phyloP scores from a whole-genome alignment of 1,139 yeast genomes.

The Arxiozyma heterogenica region DNA sequence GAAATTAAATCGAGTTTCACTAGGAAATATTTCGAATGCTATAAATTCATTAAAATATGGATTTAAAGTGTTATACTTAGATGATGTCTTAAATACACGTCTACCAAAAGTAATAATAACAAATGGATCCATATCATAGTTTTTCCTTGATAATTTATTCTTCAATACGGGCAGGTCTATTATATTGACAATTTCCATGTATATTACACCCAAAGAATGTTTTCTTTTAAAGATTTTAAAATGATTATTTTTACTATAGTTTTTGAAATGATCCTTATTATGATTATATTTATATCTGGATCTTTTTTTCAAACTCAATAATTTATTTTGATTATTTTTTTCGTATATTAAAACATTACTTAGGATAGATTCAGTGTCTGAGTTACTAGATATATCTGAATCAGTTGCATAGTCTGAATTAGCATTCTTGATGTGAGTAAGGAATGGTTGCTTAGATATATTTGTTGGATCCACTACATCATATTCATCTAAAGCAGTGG shows the following conservation, averaged over 20 bases:
- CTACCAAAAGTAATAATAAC: conserved; percentile 87
- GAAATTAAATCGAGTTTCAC: conserved; percentile 57
- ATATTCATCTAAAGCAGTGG: conserved; percentile 22
- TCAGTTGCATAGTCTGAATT: background rate
- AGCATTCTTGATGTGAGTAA: background rate
- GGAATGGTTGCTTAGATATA: background rate
- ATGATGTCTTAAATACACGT: conserved; percentile 77
- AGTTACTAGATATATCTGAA: background rate
- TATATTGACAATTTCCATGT: conserved; percentile 66
- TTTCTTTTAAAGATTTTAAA: conserved; percentile 24
- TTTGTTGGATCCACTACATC: conserved; percentile 10
- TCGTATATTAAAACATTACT: conserved; percentile 1
- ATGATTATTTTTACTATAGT: conserved; percentile 9
- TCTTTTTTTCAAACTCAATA: conserved; percentile 2
- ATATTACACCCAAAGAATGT: conserved; percentile 52
- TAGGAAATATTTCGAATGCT: conserved; percentile 64
- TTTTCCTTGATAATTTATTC: conserved; percentile 54
- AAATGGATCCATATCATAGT: conserved; percentile 92
- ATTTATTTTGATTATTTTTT: conserved; percentile 3
- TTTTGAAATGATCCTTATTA: conserved; percentile 6
- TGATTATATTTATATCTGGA: conserved; percentile 5
- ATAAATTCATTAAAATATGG: conserved; percentile 78
- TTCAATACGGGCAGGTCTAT: conserved; percentile 60
- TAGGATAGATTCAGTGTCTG: background rate
- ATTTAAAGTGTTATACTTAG: conserved; percentile 72